phyloP scores from a whole-genome alignment of 2,329 filamentous ascomycete species.

The Fusarium sp. region DNA sequence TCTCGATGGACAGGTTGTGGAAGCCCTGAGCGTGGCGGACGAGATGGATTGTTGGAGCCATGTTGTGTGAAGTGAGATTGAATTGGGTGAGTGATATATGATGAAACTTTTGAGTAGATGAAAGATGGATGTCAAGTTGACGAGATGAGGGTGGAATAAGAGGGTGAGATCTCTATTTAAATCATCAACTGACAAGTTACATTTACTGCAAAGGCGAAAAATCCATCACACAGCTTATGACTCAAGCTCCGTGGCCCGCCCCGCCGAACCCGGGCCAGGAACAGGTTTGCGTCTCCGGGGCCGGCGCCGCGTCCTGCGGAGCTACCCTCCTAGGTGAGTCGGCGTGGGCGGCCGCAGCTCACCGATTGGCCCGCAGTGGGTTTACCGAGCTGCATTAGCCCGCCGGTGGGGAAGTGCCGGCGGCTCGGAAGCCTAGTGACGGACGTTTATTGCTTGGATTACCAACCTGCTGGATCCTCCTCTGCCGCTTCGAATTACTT shows the following conservation, averaged over 20 bases:
- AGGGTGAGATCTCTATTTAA: slow-evolving; percentile 4
- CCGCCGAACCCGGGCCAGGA: slow-evolving; percentile 29
- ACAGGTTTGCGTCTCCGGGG: slow-evolving; percentile 23
- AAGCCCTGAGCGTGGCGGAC: slow-evolving; percentile 82
- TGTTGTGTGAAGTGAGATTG: slow-evolving; percentile 43
- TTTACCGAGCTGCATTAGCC: slow-evolving; percentile 22
- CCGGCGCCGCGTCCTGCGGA: slow-evolving; percentile 38
- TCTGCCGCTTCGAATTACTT: slow-evolving; percentile 15
- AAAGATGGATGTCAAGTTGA: not conserved
- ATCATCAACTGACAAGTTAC: not conserved
- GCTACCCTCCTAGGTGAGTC: slow-evolving; percentile 32
- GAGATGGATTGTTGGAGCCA: slow-evolving; percentile 71
- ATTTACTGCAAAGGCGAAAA: not conserved
- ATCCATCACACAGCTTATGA: slow-evolving; percentile 23
- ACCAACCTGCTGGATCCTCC: slow-evolving; percentile 16
- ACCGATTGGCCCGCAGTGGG: slow-evolving; percentile 35
- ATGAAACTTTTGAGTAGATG: not conserved
- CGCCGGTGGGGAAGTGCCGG: slow-evolving; percentile 4
- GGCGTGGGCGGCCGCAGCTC: slow-evolving; percentile 35
- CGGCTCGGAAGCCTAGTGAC: not conserved
- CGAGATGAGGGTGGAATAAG: not conserved
- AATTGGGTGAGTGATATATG: slow-evolving; percentile 11
- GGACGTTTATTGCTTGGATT: slow-evolving; percentile 6
- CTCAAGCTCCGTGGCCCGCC: slow-evolving; percentile 25
- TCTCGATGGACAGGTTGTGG: slow-evolving; percentile 80